Evolutionary conservation across 2,329 filamentous ascomycete species (phyloP).

Genomic region (Fusarium humuli): DNA sequence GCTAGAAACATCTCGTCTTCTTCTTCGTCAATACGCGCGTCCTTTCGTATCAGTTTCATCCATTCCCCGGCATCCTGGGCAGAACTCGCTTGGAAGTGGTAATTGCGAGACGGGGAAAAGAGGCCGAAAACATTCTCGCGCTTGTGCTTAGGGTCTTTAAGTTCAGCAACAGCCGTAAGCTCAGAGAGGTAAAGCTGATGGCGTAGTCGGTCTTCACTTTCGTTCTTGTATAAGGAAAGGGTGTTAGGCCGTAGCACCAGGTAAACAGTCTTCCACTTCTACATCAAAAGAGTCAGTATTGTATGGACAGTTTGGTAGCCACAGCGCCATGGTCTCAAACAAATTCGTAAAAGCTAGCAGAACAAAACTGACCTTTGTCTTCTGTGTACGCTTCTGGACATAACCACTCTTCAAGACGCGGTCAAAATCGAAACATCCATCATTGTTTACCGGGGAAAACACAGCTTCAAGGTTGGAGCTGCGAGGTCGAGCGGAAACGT

Average conservation of each 20-base stretch:
- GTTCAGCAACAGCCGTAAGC: constrained; percentile 87
- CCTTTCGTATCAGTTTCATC: constrained; percentile 82
- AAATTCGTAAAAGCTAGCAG: neutral
- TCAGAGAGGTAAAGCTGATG: constrained; percentile 91
- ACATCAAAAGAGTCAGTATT: constrained; percentile 36
- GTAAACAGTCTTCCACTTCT: constrained; percentile 92
- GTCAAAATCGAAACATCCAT: constrained; percentile 96
- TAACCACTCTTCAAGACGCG: constrained; percentile 90
- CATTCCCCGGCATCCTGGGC: constrained; percentile 84
- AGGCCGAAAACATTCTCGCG: constrained; percentile 90
- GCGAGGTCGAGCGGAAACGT: constrained; percentile 38
- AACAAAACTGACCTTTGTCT: constrained; percentile 79
- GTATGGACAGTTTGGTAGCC: neutral
- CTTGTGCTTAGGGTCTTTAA: constrained; percentile 90
- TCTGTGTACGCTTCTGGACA: constrained; percentile 88
- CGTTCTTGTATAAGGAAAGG: constrained; percentile 92
- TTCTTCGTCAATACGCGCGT: constrained; percentile 87
- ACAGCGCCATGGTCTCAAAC: neutral
- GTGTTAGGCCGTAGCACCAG: constrained; percentile 91
- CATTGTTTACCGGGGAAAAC: constrained; percentile 89
- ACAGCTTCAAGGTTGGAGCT: constrained; percentile 66
- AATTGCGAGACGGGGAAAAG: constrained; percentile 91
- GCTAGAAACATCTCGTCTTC: constrained; percentile 85
- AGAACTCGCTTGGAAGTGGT: constrained; percentile 83
- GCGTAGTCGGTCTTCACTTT: constrained; percentile 88